Percentiles rank a stretch among this genome's conserved stretches.
phyloP scores from a whole-genome alignment of 306 rosid species.

The Leucaena leucocephala region DNA sequence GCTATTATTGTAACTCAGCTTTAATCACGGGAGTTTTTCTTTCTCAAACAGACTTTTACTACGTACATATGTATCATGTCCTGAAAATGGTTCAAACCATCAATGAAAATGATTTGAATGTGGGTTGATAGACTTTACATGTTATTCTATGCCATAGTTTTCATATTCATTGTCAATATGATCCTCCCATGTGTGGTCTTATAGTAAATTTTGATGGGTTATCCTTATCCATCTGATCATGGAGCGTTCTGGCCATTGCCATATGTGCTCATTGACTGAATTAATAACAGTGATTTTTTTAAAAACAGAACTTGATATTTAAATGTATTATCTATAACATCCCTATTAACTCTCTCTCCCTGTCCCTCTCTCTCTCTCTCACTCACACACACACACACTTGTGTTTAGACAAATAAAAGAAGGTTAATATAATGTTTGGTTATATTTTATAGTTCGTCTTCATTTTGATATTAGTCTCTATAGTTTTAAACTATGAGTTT shows the following conservation, averaged over 20 bases:
- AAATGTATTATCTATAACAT: not conserved
- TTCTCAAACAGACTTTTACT: conserved; percentile 8
- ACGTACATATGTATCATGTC: conserved; percentile 9
- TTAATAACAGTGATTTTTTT: not conserved
- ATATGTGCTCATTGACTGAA: not conserved
- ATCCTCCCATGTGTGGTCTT: not conserved
- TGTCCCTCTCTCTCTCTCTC: not conserved
- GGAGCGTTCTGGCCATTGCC: not conserved
- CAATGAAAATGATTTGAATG: not conserved
- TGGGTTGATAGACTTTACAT: not conserved
- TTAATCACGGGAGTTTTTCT: conserved; percentile 14
- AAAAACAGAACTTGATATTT: not conserved
- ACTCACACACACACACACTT: not conserved
- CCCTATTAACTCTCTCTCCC: not conserved
- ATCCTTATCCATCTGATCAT: not conserved
- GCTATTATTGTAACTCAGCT: conserved; percentile 14
- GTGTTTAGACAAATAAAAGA: not conserved
- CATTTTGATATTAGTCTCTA: too few relatives aligned
- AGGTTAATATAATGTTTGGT: too few relatives aligned
- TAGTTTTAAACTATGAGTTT: too few relatives aligned
- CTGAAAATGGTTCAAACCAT: conserved; percentile 4
- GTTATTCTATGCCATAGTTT: not conserved
- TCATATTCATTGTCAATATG: not conserved
- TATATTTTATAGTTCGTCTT: too few relatives aligned
- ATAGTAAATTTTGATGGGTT: not conserved